Evolutionary conservation across 441 rosid genomes (phyloP), one percentile per base, ranked within the genome.

Genomic region (Populus hybrid): DNA sequence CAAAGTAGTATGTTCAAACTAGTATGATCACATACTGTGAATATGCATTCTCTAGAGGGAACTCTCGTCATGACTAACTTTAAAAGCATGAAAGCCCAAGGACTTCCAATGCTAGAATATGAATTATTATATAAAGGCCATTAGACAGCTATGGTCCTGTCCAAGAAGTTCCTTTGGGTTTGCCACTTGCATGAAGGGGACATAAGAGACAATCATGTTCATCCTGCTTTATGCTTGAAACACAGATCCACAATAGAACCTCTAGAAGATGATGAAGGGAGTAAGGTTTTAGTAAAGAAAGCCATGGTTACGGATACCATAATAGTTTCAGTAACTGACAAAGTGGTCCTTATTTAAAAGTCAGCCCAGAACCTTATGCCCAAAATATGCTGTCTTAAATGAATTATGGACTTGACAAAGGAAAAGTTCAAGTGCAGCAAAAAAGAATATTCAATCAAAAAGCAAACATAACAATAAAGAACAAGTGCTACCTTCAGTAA

Each of bases 401-500:
- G 53, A 26, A 9, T 16, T 68, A 36, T 0, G 26, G 67, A 16
- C 24, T 24, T 0, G 0, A 23, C 3, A 40, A 38, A 53, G 5
- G 50, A 34, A 30, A 65, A 63, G 30, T 28, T 67, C 21, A 77
- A 70, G 10, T 3, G 7, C 7, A 30, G 24, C 61, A 35, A 35
- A 32, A 72, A 14, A 35, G 38, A 66, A 46, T 24, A 38, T 40
- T 40, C 6, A 63, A 67, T 72, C 26, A 21, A 57, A 67, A 65
- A 26, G 59, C 6, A 63, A 71, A 75, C 30, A 6, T 35, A 9
- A 28, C 9, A 1, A 35, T 9, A 21, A 42, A 71, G 46, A 72
- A 32, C 30, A 83, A 79, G 67, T 79, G 68, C 50, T 89, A 96
- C 99, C 99, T 96, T 96, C 82, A 96, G 82, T 78, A 96, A 83